phyloP scores from a whole-genome alignment of 2,329 filamentous ascomycete genomes.

The Xylariomycetidae sp. region DNA sequence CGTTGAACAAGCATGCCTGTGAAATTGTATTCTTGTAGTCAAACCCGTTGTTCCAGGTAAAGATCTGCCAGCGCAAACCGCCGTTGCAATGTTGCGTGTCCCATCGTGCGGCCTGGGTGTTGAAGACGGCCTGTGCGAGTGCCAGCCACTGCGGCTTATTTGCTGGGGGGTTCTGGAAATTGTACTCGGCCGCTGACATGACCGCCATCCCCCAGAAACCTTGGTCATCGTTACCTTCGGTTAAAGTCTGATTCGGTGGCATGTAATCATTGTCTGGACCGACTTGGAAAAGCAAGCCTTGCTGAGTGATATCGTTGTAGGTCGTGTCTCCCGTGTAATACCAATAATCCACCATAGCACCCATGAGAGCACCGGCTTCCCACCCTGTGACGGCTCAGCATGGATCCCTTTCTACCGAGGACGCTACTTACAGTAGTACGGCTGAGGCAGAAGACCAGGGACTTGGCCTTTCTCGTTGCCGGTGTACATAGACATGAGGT shows the following conservation, averaged over 20 bases:
- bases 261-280: slow-evolving; percentile 71
- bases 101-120: slow-evolving; percentile 71
- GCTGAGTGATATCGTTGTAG: slow-evolving; percentile 62
- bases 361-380: slow-evolving; percentile 69
- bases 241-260: slow-evolving; percentile 64
- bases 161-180: slow-evolving; percentile 53
- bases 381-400: slow-evolving; percentile 43
- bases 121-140: slow-evolving; percentile 74
- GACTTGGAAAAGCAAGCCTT: slow-evolving; percentile 69
- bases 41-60: slow-evolving; percentile 74
- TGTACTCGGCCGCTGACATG: slow-evolving; percentile 65
- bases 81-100: slow-evolving; percentile 63
- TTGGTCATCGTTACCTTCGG: slow-evolving; percentile 69
- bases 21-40: slow-evolving; percentile 68
- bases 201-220: slow-evolving; percentile 68
- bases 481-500: slow-evolving; percentile 42
- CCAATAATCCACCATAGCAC: slow-evolving; percentile 75
- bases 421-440: slow-evolving; percentile 46
- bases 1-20: slow-evolving; percentile 56
- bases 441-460: slow-evolving; percentile 45
- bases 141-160: slow-evolving; percentile 61
- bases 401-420: neutral
- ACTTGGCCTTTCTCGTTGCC: slow-evolving; percentile 44
- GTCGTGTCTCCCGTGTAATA: slow-evolving; percentile 68
- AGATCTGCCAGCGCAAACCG: slow-evolving; percentile 80